A percentile compares a stretch with the other conserved stretches of the same genome.
phyloP scores from a whole-genome alignment of 2,329 filamentous ascomycete genomes.

The Ceratocystis eucalypticola region DNA sequence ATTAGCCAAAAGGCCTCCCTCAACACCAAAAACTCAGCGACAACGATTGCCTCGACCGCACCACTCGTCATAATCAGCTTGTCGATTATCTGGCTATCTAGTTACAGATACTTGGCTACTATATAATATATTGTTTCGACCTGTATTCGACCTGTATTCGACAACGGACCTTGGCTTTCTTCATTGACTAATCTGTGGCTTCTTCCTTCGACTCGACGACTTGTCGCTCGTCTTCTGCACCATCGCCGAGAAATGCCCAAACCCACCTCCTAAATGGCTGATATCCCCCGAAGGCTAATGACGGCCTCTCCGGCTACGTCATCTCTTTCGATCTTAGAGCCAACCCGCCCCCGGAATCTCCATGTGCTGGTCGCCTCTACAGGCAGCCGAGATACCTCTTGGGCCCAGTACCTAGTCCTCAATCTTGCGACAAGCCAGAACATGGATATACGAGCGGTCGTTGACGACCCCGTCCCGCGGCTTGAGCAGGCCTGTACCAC shows the following conservation, averaged over 20 bases:
- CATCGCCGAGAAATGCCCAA: background rate
- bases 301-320: slow-evolving; percentile 25
- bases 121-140: too few relatives aligned
- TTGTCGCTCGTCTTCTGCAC: background rate
- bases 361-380: slow-evolving; percentile 54
- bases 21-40: too few relatives aligned
- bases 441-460: slow-evolving; percentile 47
- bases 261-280: slow-evolving; percentile 14
- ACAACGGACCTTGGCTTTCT: too few relatives aligned
- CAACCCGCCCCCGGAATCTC: slow-evolving; percentile 26
- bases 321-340: slow-evolving; percentile 29
- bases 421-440: slow-evolving; percentile 51
- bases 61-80: too few relatives aligned
- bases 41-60: too few relatives aligned
- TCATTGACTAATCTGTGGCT: background rate
- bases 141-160: too few relatives aligned
- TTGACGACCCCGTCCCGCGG: slow-evolving; percentile 51
- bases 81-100: too few relatives aligned
- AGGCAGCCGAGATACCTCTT: slow-evolving; percentile 50
- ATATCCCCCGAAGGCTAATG: slow-evolving; percentile 7
- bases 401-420: slow-evolving; percentile 51
- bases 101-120: too few relatives aligned
- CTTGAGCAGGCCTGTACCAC: slow-evolving; percentile 50
- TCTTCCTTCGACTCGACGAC: background rate
- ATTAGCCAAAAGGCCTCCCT: background rate